Evolutionary conservation across 2,329 filamentous ascomycete species (phyloP).

Genomic region (Aureobasidium subglaciale): DNA sequence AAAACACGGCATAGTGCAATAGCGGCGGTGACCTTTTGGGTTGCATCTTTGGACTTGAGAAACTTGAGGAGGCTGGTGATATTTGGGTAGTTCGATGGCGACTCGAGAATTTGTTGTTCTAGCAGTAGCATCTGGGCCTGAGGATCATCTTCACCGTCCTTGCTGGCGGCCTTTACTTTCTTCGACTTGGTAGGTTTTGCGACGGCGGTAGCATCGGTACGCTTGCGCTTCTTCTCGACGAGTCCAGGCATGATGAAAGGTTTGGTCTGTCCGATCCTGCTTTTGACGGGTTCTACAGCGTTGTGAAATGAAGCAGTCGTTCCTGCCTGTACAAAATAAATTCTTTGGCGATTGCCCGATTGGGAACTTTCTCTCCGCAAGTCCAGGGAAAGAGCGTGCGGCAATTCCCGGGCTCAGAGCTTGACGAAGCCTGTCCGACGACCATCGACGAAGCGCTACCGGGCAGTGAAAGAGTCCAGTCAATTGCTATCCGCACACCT

Average conservation of each 20-base stretch:
- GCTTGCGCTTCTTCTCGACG: conserved; percentile 37
- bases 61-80: conserved; percentile 65
- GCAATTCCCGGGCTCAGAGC: conserved; percentile 6
- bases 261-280: not conserved
- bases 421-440: not conserved
- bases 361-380: not conserved
- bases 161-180: conserved; percentile 24
- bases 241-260: conserved; percentile 30
- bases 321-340: conserved; percentile 1
- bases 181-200: conserved; percentile 30
- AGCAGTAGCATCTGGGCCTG: conserved; percentile 64
- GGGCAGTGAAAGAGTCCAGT: not conserved
- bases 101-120: conserved; percentile 75
- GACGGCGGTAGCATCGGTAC: conserved; percentile 22
- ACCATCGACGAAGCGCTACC: not conserved
- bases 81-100: conserved; percentile 86
- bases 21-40: conserved; percentile 56
- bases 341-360: conserved; percentile 12
- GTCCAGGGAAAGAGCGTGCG: not conserved
- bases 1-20: conserved; percentile 84
- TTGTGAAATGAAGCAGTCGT: not conserved
- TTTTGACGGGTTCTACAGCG: not conserved
- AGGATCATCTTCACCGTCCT: conserved; percentile 38
- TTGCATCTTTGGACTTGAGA: conserved; percentile 42
- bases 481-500: conserved; percentile 1